Percentiles rank a stretch among this genome's conserved stretches.
Evolutionary conservation across 139 green algal species (phyloP).

Genomic region (Coelastrella sp.): DNA sequence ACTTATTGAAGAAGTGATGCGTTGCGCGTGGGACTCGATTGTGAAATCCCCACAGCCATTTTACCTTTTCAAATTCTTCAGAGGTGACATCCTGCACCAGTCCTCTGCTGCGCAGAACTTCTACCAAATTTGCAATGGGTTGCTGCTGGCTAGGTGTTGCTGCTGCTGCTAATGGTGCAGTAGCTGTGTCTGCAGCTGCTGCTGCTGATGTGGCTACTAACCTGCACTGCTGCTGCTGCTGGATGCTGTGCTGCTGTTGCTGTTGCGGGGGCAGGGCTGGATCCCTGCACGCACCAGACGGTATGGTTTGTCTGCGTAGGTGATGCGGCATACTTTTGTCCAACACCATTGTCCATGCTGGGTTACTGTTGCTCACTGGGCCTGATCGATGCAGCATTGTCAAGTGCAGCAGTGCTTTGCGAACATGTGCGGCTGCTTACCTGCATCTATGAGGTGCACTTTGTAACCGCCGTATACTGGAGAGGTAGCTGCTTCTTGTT

Average conservation of each 20-base stretch:
- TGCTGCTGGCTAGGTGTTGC: background rate
- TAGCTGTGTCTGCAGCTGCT: background rate
- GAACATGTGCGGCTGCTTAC: background rate
- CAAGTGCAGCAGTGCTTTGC: background rate
- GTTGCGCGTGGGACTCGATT: background rate
- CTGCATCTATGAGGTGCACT: background rate
- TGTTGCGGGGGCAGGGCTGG: background rate
- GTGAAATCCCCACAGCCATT: background rate
- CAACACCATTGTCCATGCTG: too few relatives aligned
- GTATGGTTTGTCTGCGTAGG: too few relatives aligned
- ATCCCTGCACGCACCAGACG: background rate
- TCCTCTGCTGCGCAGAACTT: slow-evolving; percentile 81
- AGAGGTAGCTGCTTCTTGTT: background rate
- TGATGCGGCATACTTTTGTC: too few relatives aligned
- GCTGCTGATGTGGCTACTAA: slow-evolving; percentile 12
- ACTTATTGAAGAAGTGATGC: too few relatives aligned
- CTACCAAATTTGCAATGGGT: slow-evolving; percentile 46
- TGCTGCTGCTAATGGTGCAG: slow-evolving; percentile 2
- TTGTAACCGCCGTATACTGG: background rate
- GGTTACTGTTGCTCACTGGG: background rate
- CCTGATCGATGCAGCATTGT: background rate
- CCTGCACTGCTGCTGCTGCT: background rate
- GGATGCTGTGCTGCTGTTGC: slow-evolving; percentile 25
- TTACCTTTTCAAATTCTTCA: slow-evolving; percentile 74
- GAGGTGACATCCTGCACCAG: slow-evolving; percentile 83